phyloP scores from a whole-genome alignment of 495 filamentous ascomycete species.

The Bathelium albidoporum region DNA sequence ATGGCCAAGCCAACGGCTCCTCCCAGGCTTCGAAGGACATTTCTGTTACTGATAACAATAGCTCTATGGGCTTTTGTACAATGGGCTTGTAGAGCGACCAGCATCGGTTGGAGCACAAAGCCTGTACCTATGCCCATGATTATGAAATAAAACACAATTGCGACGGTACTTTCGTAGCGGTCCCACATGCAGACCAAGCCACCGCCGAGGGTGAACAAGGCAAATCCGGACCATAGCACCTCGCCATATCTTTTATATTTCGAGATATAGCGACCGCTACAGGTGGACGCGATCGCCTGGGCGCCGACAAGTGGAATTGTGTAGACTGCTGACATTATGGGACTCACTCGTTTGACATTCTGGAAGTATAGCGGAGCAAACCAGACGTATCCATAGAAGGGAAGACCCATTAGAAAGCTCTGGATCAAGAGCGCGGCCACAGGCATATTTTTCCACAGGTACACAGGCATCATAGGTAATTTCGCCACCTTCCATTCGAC shows the following conservation, averaged over 20 bases:
- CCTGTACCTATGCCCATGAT: slow-evolving; percentile 48
- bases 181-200: slow-evolving; percentile 45
- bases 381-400: slow-evolving; percentile 47
- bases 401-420: slow-evolving; percentile 49
- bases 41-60: slow-evolving; percentile 50
- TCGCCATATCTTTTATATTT: slow-evolving; percentile 46
- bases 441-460: slow-evolving; percentile 45
- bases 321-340: slow-evolving; percentile 36
- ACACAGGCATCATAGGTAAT: slow-evolving; percentile 52
- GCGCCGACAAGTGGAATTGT: slow-evolving; percentile 43
- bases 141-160: slow-evolving; percentile 43
- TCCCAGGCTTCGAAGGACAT: slow-evolving; percentile 53
- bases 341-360: slow-evolving; percentile 29
- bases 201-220: slow-evolving; percentile 43
- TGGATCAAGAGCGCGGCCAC: slow-evolving; percentile 46
- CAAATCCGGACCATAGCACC: slow-evolving; percentile 47
- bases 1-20: slow-evolving; percentile 50
- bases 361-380: slow-evolving; percentile 41
- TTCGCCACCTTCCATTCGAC: slow-evolving; percentile 49
- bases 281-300: slow-evolving; percentile 42
- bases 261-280: slow-evolving; percentile 49
- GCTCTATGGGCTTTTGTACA: slow-evolving; percentile 48
- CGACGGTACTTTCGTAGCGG: slow-evolving; percentile 35
- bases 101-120: slow-evolving; percentile 48
- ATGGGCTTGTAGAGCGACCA: slow-evolving; percentile 56